A percentile compares a stretch with the other conserved stretches of the same genome.
These are phyloP conservation scores for Neocatenulostroma microsporum DNA, from an alignment of 2,329 filamentous ascomycete genomes.

Conservation along the genomic window DNA sequence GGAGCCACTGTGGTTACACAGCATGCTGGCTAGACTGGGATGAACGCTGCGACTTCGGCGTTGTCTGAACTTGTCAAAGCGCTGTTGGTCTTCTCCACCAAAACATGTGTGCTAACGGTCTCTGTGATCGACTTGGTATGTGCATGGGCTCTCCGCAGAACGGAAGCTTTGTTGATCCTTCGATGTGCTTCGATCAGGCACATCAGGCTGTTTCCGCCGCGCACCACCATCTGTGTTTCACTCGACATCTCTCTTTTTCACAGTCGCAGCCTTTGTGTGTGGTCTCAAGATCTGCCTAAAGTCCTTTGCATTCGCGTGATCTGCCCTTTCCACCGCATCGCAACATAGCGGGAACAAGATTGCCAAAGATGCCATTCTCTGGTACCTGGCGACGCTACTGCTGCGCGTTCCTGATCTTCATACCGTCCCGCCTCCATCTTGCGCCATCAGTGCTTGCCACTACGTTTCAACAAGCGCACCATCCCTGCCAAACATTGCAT, in stretches of 20 bases:
- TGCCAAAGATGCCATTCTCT: too few species aligned
- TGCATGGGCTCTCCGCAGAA: too few species aligned
- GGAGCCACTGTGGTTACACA: constrained; percentile 4
- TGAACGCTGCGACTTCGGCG: constrained; percentile 1
- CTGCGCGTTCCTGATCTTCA: constrained; percentile 29
- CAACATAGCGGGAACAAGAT: background rate
- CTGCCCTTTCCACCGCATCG: background rate
- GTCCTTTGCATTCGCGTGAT: too few species aligned
- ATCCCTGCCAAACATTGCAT: constrained; percentile 10
- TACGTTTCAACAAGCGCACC: constrained; percentile 21
- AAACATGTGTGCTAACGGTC: constrained; percentile 5
- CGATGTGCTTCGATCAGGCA: too few species aligned
- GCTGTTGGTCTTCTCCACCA: constrained; percentile 7
- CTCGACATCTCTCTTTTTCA: background rate
- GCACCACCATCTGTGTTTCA: too few species aligned
- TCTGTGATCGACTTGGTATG: constrained; percentile 1
- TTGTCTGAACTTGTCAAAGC: background rate
- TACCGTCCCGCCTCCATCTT: constrained; percentile 16
- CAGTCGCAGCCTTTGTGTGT: background rate
- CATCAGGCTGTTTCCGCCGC: too few species aligned
- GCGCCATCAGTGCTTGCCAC: constrained; percentile 10
- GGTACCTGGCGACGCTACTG: constrained; percentile 20
- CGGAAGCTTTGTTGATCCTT: background rate
- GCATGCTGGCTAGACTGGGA: constrained; percentile 3
- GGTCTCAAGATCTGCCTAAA: too few species aligned